phyloP scores from a whole-genome alignment of 1,139 yeast genomes.

The Diutina siamensis region DNA sequence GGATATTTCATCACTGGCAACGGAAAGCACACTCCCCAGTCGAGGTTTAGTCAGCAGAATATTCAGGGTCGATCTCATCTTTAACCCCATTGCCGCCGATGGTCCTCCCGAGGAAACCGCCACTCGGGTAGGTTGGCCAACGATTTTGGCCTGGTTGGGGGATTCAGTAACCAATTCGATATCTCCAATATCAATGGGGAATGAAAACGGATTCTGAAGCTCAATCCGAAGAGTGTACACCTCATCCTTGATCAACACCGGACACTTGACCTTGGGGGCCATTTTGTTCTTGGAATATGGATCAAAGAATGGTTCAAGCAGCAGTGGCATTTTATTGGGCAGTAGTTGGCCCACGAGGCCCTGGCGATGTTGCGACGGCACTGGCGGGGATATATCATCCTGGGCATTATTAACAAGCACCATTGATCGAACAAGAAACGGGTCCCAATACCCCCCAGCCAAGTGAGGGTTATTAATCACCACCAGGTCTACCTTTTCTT shows the following conservation, averaged over 20 bases:
- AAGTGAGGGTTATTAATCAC: conserved; percentile 9
- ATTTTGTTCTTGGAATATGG: conserved; percentile 18
- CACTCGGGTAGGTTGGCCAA: not conserved
- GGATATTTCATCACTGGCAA: conserved; percentile 1
- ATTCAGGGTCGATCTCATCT: not conserved
- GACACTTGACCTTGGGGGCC: conserved; percentile 15
- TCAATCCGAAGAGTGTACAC: conserved; percentile 39
- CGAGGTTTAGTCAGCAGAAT: not conserved
- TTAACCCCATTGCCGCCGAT: not conserved
- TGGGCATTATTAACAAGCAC: conserved; percentile 11
- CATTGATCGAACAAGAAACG: conserved; percentile 40
- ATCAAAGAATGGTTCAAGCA: conserved; percentile 17
- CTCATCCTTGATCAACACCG: conserved; percentile 42
- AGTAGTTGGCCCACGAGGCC: not conserved
- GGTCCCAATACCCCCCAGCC: conserved; percentile 51
- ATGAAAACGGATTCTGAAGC: conserved; percentile 73
- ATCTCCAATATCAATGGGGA: conserved; percentile 54
- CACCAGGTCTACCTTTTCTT: conserved; percentile 18
- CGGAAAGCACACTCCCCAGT: not conserved
- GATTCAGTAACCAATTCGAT: conserved; percentile 30
- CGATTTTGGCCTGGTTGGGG: too few species aligned
- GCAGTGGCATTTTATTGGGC: not conserved
- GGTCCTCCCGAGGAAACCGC: not conserved
- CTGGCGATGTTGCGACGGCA: not conserved
- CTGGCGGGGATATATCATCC: conserved; percentile 20